Evolutionary conservation across 805 yeast species (phyloP).

Genomic region (Naumovozyma castellii): DNA sequence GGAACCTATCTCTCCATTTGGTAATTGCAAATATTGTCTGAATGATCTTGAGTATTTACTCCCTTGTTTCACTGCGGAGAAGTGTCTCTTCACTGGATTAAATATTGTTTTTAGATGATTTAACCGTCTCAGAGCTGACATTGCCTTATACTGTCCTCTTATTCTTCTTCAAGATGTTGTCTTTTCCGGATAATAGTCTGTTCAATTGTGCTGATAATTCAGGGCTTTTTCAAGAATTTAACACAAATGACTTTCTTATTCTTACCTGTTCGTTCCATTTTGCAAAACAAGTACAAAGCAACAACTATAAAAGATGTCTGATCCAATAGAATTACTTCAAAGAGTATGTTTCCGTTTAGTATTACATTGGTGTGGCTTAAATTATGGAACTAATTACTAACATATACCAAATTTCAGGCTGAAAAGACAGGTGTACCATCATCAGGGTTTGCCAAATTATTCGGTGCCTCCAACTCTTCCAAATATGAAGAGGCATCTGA

Average conservation of each 20-base stretch:
- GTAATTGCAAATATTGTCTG: conserved; percentile 37
- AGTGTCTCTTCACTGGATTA: conserved; percentile 5
- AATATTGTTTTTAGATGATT: conserved; percentile 7
- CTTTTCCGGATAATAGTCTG: no score
- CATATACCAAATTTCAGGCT: conserved; percentile 38
- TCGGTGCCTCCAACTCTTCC: conserved; percentile 53
- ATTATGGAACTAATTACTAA: background rate
- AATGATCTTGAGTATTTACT: conserved; percentile 32
- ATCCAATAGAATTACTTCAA: conserved; percentile 19
- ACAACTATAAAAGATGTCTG: conserved; percentile 11
- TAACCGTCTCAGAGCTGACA: conserved; percentile 8
- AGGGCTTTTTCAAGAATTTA: no score
- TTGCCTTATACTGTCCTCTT: no score
- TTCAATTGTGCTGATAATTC: no score
- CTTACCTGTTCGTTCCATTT: no score
- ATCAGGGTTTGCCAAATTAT: conserved; percentile 58
- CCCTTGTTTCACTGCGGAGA: conserved; percentile 24
- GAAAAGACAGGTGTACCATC: conserved; percentile 61
- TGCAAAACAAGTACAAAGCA: no score
- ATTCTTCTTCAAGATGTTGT: no score
- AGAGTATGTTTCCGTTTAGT: no score
- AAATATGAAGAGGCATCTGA: conserved; percentile 90
- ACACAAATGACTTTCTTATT: no score
- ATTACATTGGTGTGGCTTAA: conserved; percentile 7
- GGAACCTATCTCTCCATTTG: conserved; percentile 43